Evolutionary conservation across 2,329 filamentous ascomycete genomes (phyloP), one percentile per base, ranked within the genome.

Genomic region (Purpureocillium lavendulum): DNA sequence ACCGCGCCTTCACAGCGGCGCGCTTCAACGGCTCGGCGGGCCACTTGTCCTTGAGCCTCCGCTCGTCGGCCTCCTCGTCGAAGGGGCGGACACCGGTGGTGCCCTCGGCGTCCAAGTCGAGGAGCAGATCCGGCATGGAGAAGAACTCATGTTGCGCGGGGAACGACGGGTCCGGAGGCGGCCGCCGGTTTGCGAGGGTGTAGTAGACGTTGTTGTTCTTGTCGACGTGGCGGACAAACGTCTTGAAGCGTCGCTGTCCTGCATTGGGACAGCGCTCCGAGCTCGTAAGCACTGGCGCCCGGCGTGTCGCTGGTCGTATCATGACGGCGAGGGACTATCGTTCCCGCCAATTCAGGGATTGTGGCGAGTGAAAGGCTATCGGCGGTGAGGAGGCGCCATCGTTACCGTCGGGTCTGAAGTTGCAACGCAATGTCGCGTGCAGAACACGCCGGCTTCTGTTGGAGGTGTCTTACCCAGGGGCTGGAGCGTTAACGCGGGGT

Each of bases 41-140:
- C 60, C 61, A 69, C 40, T 45, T 54, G 14, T 43, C 47, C 30
- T 30, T 33, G 43, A 60, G 55, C 4, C 38, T 45, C n/a, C 46
- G 50, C 39, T 66, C 65, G 33, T 69, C 57, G 4, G 49, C 45
- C 3, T 59, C 46, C 3, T 59, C 46, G 34, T 63, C 55, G 40
- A 57, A 66, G 3, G 54, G 49, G 21, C 71, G 67, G 30, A 75
- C 70, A 35, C 59, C 52, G 1, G 50, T 56, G 45, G 51, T 66
- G 15, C 66, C 60, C 43, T 68, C 62, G 33, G 69, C 67, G 45
- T 77, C 73, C 30, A 78, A 67, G 42, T 77, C 70, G 30, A 77
- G 59, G 3, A 75, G 51, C 10, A 69, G 45, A 14, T 60, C 39
- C 11, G 67, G 62, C 31, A 70, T 55, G 17, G 67, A 51, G 44